phyloP scores from a whole-genome alignment of 2,329 filamentous ascomycete genomes.

The Calonectria honghensis region DNA sequence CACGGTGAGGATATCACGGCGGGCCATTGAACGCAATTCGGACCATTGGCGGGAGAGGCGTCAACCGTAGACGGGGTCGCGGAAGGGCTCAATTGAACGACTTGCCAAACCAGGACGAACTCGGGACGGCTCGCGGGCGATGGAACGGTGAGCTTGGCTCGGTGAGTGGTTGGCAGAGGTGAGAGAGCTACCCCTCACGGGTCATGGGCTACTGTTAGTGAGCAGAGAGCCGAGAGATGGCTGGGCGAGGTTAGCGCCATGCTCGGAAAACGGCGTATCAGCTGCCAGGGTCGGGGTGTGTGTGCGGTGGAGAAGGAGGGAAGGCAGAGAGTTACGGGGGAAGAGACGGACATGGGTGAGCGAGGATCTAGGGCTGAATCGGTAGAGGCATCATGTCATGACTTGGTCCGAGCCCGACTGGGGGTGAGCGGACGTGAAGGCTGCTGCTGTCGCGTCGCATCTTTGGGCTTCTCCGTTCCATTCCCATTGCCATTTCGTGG shows the following conservation, averaged over 20 bases:
- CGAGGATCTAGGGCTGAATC: constrained; percentile 27
- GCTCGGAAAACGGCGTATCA: constrained; percentile 23
- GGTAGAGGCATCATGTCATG: constrained; percentile 27
- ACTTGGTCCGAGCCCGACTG: constrained; percentile 11
- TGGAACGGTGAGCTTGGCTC: constrained; percentile 29
- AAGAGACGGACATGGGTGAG: constrained; percentile 17
- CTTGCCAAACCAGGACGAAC: not conserved
- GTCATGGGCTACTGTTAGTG: constrained; percentile 4
- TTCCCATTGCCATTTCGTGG: not conserved
- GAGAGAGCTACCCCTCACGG: constrained; percentile 36
- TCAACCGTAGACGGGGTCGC: not conserved
- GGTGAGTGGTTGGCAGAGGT: constrained; percentile 22
- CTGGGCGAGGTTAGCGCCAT: constrained; percentile 30
- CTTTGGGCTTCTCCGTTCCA: not conserved
- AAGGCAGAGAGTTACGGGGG: not conserved
- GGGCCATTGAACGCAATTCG: constrained; percentile 15
- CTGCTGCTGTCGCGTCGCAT: not conserved
- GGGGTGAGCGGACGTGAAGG: not conserved
- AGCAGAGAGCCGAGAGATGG: constrained; percentile 13
- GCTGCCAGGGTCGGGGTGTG: constrained; percentile 18
- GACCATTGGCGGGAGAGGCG: not conserved
- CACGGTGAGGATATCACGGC: not conserved
- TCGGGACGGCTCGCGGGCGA: constrained; percentile 22
- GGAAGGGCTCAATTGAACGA: constrained; percentile 22
- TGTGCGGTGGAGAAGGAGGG: constrained; percentile 36